Base-by-base conservation (phyloP, 768 basidiomycete genomes). In the Lentinula guzmanii region DNA sequence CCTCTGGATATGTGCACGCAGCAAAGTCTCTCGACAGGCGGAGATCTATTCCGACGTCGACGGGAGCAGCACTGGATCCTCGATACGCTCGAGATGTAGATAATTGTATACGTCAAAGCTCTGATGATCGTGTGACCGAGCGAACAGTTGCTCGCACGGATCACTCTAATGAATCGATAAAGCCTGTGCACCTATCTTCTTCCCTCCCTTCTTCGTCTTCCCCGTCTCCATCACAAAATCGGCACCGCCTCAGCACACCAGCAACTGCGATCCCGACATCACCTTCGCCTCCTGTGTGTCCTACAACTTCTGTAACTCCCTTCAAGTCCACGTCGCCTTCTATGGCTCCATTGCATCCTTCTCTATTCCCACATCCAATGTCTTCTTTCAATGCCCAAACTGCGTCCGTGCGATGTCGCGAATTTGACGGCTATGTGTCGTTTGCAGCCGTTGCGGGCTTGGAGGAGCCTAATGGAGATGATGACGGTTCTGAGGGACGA, bases 401-500 rank as follows among this genome's bases (percentile, higher is more conserved):
- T n/a, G 58, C 58, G 1, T 59, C 58, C 8, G 21, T 48, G 58
- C 58, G 48, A 34, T 59, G 58, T n/a, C 43, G 48, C 18, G 43
- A 59, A 43, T 46, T 59, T 6, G 48, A 59, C 31, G 58, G 58
- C 3, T 59, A 59, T 39, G 58, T 59, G 8, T 59, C 58, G 24
- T 59, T 59, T 41, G 58, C 58, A 8, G 58, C 58, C 2, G 48
- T 59, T 35, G 58, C 43, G n/a, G 58, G 58, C 3, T 39, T 59
- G 43, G 42, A 39, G 18, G 48, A 48, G 58, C 58, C 58, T 45
- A 10, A 10, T 16, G 45, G 31, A 7, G 56, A 58, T 3, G 41
- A 58, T 42, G 56, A 58, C 2, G 16, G 31, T 1, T 28, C 5
- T 52, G 52, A 37, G 9, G 52, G 39, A 5, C 34, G 35, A 39